phyloP scores from a whole-genome alignment of 176 grass and related monocot genomes.

The Poa annua region DNA sequence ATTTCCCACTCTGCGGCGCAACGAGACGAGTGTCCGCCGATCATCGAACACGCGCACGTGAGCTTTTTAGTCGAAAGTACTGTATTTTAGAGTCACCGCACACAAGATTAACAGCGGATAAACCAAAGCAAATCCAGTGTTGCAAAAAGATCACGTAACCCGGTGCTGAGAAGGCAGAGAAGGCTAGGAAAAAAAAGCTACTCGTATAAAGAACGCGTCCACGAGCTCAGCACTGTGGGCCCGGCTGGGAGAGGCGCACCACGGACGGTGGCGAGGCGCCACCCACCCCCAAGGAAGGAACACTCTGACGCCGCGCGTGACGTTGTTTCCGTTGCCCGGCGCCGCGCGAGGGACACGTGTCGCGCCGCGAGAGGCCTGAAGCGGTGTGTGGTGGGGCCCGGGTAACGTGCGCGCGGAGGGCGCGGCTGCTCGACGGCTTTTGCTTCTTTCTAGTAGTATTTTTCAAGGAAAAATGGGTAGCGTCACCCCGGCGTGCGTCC shows the following conservation, averaged over 20 bases:
- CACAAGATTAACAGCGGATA: too few relatives aligned
- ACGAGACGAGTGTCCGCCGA: too few relatives aligned
- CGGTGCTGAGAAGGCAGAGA: too few relatives aligned
- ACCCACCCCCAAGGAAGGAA: background rate
- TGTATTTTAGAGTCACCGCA: too few relatives aligned
- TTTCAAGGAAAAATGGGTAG: background rate
- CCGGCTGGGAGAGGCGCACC: slow-evolving; percentile 50
- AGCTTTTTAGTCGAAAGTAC: too few relatives aligned
- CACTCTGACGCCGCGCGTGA: slow-evolving; percentile 21
- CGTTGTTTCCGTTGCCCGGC: background rate
- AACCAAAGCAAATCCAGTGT: too few relatives aligned
- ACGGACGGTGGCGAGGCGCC: slow-evolving; percentile 79
- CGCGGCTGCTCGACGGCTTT: slow-evolving; percentile 43
- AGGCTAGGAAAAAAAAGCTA: too few relatives aligned
- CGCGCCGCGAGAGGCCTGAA: background rate
- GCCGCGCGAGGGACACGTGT: slow-evolving; percentile 11
- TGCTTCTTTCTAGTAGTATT: background rate
- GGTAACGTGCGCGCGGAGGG: background rate
- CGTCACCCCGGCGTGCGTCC: slow-evolving; percentile 24
- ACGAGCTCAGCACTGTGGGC: background rate
- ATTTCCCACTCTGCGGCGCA: too few relatives aligned
- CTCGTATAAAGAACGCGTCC: too few relatives aligned
- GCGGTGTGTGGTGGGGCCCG: background rate
- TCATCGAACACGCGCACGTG: too few relatives aligned
- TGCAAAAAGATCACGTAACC: too few relatives aligned